Evolutionary conservation across 768 basidiomycete genomes (phyloP).

Genomic region (Pleurotus ostreatus): DNA sequence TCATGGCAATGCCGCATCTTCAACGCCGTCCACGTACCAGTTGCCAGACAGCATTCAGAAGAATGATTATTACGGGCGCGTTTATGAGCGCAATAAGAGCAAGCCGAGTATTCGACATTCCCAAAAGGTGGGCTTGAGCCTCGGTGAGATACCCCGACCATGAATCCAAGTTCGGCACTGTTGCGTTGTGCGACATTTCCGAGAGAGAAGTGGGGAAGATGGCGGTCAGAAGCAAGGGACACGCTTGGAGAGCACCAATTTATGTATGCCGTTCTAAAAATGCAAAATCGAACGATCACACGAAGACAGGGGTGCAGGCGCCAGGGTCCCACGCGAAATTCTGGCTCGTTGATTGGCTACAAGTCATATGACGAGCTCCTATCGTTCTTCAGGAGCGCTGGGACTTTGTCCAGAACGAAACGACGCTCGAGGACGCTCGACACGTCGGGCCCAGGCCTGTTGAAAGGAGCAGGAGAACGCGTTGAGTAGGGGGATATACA

Average conservation of each 20-base stretch:
- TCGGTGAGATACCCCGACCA: constrained; percentile 42
- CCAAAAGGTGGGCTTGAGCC: constrained; percentile 33
- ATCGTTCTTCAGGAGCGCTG: too few species aligned
- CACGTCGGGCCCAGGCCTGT: too few species aligned
- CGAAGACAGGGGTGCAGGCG: too few species aligned
- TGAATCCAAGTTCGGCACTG: constrained; percentile 32
- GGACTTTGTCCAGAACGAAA: too few species aligned
- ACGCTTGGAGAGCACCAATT: neutral
- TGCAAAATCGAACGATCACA: constrained; percentile 8
- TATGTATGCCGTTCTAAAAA: constrained; percentile 1
- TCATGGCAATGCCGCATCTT: neutral
- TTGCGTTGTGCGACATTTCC: constrained; percentile 26
- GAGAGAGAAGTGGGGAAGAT: neutral
- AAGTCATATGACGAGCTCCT: too few species aligned
- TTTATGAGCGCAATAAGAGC: constrained; percentile 54
- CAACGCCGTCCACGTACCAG: constrained; percentile 46
- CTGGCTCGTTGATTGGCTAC: too few species aligned
- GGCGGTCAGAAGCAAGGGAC: neutral
- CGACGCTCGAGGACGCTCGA: too few species aligned
- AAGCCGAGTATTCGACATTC: constrained; percentile 29
- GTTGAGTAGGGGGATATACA: too few species aligned
- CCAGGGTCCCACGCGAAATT: too few species aligned
- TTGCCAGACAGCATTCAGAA: constrained; percentile 77
- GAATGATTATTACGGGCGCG: constrained; percentile 61
- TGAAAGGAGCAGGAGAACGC: too few species aligned